These are phyloP conservation scores for Clitopilus hobsonii DNA, from an alignment of 768 basidiomycete species.

Conservation along the genomic window DNA sequence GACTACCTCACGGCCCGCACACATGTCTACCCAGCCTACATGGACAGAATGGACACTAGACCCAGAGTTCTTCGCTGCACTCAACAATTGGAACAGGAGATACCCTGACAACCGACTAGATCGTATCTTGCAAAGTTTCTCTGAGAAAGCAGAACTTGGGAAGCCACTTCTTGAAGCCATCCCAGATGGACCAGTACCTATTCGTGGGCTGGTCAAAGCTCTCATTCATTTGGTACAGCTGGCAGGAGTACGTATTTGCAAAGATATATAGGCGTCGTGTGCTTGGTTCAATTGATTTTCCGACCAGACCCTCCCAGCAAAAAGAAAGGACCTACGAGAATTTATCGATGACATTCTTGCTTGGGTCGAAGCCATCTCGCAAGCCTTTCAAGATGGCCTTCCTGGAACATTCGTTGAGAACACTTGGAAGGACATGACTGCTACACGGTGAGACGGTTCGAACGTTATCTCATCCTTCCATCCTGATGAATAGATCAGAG, in stretches of 20 bases:
- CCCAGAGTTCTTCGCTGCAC: conserved; percentile 6
- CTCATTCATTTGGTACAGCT: conserved; percentile 10
- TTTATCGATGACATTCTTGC: not conserved
- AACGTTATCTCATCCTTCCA: not conserved
- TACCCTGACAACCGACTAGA: conserved; percentile 7
- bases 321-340: not conserved
- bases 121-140: conserved; percentile 1
- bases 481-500: not conserved
- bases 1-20: no score
- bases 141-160: conserved; percentile 4
- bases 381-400: not conserved
- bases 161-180: conserved; percentile 9
- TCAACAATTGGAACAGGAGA: conserved; percentile 3
- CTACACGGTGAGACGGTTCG: not conserved
- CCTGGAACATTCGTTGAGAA: not conserved
- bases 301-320: not conserved
- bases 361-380: not conserved
- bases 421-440: not conserved
- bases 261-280: not conserved
- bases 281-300: not conserved
- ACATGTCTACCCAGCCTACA: not conserved
- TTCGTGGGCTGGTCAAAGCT: conserved; percentile 10
- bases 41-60: conserved; percentile 8
- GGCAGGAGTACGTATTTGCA: conserved; percentile 3
- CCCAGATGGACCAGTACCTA: conserved; percentile 12